Evolutionary conservation across 2,329 filamentous ascomycete genomes (phyloP).

Genomic region (Aureobasidium mangrovei): DNA sequence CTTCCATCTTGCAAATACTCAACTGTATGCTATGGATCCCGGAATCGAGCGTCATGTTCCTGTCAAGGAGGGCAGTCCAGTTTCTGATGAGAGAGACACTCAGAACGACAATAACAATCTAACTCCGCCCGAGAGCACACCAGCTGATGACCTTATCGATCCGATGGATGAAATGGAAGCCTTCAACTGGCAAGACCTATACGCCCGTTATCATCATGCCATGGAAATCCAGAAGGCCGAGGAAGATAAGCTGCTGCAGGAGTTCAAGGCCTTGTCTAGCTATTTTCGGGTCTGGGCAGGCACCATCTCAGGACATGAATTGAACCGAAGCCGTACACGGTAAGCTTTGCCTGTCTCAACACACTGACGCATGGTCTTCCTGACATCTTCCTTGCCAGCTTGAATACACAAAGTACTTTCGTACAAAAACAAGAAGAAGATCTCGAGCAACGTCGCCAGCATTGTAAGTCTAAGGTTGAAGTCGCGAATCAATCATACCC

Average conservation of each 20-base stretch:
- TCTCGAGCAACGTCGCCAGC: constrained; percentile 65
- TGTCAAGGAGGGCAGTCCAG: no score
- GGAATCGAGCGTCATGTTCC: no score
- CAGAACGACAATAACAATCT: no score
- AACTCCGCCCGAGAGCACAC: not conserved
- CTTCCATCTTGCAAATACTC: no score
- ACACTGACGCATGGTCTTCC: not conserved
- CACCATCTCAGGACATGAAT: constrained; percentile 62
- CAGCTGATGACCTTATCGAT: constrained; percentile 4
- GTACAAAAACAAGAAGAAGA: constrained; percentile 65
- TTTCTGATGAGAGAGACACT: no score
- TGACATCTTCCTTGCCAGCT: constrained; percentile 36
- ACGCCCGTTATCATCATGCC: constrained; percentile 57
- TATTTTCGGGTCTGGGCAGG: constrained; percentile 74
- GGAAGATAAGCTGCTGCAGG: constrained; percentile 44
- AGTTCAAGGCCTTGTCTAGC: constrained; percentile 45
- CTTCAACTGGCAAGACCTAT: constrained; percentile 74
- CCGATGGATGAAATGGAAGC: constrained; percentile 34
- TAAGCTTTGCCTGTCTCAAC: constrained; percentile 26
- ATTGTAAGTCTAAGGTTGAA: constrained; percentile 52
- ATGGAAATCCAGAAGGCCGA: constrained; percentile 54
- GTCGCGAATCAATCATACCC: not conserved
- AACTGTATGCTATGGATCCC: no score
- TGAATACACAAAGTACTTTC: constrained; percentile 69
- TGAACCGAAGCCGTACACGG: constrained; percentile 70